Base-by-base conservation (phyloP, 495 filamentous ascomycete species). In the Neurospora africana region DNA sequence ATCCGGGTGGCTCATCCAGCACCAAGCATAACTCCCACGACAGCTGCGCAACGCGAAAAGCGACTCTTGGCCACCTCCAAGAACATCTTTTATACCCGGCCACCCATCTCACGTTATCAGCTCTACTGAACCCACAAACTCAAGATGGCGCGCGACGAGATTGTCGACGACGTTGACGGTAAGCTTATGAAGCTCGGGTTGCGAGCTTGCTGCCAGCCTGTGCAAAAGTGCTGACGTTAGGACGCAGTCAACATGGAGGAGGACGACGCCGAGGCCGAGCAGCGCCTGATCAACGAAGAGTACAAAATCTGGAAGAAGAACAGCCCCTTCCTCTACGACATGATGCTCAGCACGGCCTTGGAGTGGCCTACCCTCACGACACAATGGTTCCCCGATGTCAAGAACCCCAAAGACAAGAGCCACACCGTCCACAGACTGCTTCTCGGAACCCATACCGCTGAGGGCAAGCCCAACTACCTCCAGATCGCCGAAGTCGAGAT, bases 241-340 rank as follows among this genome's bases (percentile, higher is more conserved):
- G 27, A 35, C 39, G 27, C 77, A 87, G 85, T 84, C 82, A 86
- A 81, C 70, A 85, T 81, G 79, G 83, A 90, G 72, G 86, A 89
- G 74, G 91, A 93, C 69, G 91, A 93, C 72, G 87, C 89, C 77
- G 89, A 90, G 38, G 87, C 81, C 70, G 84, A 86, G 75, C 84
- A 97, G 78, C 93, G 96, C 81, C 89, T 95, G 68, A 91, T 98
- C 81, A 99, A 99, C 75, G 95, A 99, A 86, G 96, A 98, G 83
- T 99, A 99, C 87, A 99, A 99, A 80, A 97, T 93, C 74, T 99
- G 96, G 96, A 99, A 99, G 87, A 99, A 99, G 87, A 98, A 98
- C 82, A 91, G 93, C 74, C 94, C 95, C 4, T 98, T 98, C 81
- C 91, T 99, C 75, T 99, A 99, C 81, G 96, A 98, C 77, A 90